Base-by-base conservation (phyloP, 176 grass and related monocot genomes). In the Chrysopogon serrulatus region DNA sequence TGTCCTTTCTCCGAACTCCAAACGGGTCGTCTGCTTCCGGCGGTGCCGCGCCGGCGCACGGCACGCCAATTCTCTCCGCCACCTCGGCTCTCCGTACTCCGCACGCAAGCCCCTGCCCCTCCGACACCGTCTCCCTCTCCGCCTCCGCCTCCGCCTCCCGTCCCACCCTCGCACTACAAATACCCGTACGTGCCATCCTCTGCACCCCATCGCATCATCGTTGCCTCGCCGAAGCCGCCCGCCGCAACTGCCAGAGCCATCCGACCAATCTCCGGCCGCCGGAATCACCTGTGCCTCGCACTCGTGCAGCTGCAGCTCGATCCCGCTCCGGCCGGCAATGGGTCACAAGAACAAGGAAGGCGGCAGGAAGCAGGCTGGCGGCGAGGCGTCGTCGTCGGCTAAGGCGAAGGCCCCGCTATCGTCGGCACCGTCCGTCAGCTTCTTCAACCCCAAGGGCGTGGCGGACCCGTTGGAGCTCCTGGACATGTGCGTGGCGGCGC, bases 401-500 rank as follows among this genome's bases (percentile, higher is more conserved):
- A 2, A 31, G n/a, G n/a, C n/a, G 17, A 57, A 23, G 31, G 6
- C 1, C 16, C 4, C 56, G 26, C 41, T 74, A n/a, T n/a, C n/a
- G 9, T 10, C 43, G 9, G 31, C 30, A 12, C 4, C 47, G 30
- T 3, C 72, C 28, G 45, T 34, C 17, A 32, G 7, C n/a, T n/a
- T 33, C 28, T 66, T 79, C 62, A 24, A 68, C 78, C 63, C 63
- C 30, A 34, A 34, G 43, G 42, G 24, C 19, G 68, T 23, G 35
- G 24, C 24, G 34, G 53, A 72, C 14, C 19, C 26, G 1, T 1
- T 16, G 13, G 44, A 67, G 15, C 15, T 67, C 15, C 16, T 82
- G 21, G 36, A 87, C 48, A 68, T 24, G 21, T 82, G 79, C 71
- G 13, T 82, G 60, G 17, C 41, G 4, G 60, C 37, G 48, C 85